phyloP scores from a whole-genome alignment of 306 rosid genomes.

The Arachis hypogaea region DNA sequence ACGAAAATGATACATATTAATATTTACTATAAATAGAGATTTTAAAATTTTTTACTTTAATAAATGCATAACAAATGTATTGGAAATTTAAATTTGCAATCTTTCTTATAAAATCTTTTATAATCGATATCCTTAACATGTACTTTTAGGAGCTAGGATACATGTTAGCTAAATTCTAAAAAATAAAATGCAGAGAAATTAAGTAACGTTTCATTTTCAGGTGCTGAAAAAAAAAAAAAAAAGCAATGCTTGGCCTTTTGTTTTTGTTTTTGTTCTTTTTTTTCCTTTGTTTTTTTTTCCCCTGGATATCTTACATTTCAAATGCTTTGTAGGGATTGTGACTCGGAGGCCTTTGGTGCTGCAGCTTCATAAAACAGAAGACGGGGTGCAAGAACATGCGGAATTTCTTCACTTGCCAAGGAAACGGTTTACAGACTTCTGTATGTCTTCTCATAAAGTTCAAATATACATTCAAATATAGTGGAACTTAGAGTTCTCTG shows the following conservation, averaged over 20 bases:
- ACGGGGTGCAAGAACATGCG: slow-evolving; percentile 67
- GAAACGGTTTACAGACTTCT: slow-evolving; percentile 66
- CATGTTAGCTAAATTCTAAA: no score
- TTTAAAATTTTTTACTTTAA: no score
- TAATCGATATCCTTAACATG: no score
- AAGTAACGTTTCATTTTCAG: background rate
- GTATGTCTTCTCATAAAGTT: slow-evolving; percentile 50
- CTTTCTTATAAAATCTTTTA: no score
- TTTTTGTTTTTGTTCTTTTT: background rate
- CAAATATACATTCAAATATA: slow-evolving; percentile 20
- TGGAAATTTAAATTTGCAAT: no score
- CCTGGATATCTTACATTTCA: slow-evolving; percentile 11
- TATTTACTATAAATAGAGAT: no score
- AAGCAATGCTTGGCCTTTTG: background rate
- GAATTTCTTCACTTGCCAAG: slow-evolving; percentile 79
- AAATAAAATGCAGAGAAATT: background rate
- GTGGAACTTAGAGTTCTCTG: slow-evolving; percentile 21
- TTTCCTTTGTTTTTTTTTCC: no score
- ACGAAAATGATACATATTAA: no score
- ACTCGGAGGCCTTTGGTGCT: slow-evolving; percentile 93
- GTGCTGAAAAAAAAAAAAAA: background rate
- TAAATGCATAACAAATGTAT: no score
- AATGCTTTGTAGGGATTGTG: slow-evolving; percentile 73
- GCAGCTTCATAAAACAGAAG: slow-evolving; percentile 71
- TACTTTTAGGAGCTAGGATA: no score